These are phyloP conservation scores for Hirschioporus abietinus DNA, from an alignment of 768 basidiomycete species.

Conservation along the genomic window DNA sequence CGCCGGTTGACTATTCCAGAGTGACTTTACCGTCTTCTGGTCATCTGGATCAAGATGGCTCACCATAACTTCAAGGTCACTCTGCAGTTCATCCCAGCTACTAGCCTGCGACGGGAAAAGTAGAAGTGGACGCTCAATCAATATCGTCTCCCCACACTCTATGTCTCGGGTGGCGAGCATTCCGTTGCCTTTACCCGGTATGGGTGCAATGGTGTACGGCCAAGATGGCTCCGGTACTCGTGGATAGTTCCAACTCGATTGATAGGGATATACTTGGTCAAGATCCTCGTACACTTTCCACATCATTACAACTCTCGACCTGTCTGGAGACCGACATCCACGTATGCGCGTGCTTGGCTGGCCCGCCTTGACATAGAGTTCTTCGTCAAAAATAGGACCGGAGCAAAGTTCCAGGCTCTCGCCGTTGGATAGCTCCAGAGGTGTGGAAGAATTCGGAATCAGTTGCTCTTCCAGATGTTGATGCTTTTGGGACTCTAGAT, in stretches of 20 bases:
- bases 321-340: background rate
- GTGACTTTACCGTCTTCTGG: background rate
- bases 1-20: background rate
- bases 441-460: background rate
- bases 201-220: background rate
- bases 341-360: background rate
- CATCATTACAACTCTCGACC: background rate
- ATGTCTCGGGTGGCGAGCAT: slow-evolving; percentile 4
- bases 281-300: background rate
- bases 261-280: background rate
- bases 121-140: background rate
- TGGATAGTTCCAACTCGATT: background rate
- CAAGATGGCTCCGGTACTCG: background rate
- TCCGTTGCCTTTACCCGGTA: background rate
- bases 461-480: background rate
- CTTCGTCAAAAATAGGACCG: background rate
- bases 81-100: background rate
- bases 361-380: background rate
- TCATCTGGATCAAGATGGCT: background rate
- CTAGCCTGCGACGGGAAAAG: background rate
- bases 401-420: background rate
- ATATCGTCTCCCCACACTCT: background rate
- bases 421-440: background rate
- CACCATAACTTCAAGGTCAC: background rate
- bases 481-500: background rate